A percentile compares a stretch with the other conserved stretches of the same genome.
These are phyloP conservation scores for Globisporangium alternatum DNA, from an alignment of 352 stramenopile genomes.

Conservation along the genomic window DNA sequence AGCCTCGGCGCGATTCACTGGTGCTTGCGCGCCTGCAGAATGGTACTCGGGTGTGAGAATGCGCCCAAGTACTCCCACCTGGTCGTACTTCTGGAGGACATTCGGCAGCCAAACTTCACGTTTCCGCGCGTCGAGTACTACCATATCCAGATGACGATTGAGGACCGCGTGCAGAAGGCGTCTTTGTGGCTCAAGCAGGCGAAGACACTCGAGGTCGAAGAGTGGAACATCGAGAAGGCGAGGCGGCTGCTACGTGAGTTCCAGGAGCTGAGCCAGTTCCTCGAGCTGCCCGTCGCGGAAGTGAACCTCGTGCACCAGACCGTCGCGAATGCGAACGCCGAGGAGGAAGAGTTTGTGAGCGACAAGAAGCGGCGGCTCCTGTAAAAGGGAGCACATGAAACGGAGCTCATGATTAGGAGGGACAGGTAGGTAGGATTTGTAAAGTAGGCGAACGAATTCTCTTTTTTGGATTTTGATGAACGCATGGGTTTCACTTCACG, in stretches of 20 bases:
- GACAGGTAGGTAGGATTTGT: neutral
- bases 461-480: neutral
- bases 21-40: conserved; percentile 66
- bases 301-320: conserved; percentile 58
- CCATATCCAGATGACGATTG: conserved; percentile 71
- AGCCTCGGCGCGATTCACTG: conserved; percentile 71
- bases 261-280: conserved; percentile 55
- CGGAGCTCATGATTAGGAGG: neutral
- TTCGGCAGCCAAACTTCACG: conserved; percentile 38
- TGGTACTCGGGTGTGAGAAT: conserved; percentile 46
- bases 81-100: conserved; percentile 60
- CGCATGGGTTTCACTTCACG: neutral
- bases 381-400: neutral
- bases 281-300: conserved; percentile 62
- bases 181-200: conserved; percentile 57
- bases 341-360: conserved; percentile 20
- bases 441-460: conserved; percentile 4
- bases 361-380: conserved; percentile 17
- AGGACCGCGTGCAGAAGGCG: conserved; percentile 62
- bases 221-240: conserved; percentile 63
- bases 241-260: conserved; percentile 39
- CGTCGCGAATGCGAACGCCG: conserved; percentile 11
- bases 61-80: conserved; percentile 70
- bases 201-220: conserved; percentile 62
- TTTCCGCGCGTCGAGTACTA: conserved; percentile 68